Conservation (phyloP, 2,329 filamentous ascomycete species). For the Sporothrix variecibatus region DNA sequence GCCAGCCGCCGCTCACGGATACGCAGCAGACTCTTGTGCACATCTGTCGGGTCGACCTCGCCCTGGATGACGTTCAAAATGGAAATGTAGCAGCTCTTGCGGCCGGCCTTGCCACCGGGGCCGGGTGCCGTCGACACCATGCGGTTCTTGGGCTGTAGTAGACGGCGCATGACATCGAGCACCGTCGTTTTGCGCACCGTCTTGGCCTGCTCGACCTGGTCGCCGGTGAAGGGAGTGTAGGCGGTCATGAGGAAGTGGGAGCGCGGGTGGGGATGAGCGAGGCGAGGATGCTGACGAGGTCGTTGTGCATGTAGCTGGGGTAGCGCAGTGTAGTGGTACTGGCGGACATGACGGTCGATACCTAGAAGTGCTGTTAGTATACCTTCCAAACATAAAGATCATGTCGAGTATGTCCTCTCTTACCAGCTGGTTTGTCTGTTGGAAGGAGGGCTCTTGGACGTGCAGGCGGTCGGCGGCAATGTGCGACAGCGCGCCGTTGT, state of each 20-base stretch:
- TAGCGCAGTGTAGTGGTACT: slow-evolving; percentile 96
- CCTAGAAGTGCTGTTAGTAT: slow-evolving; percentile 43
- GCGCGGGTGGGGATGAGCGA: slow-evolving; percentile 94
- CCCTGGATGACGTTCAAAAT: slow-evolving; percentile 99
- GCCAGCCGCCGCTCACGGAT: slow-evolving; percentile 93
- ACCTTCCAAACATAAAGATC: neutral
- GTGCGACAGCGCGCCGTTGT: slow-evolving; percentile 89
- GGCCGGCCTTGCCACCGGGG: slow-evolving; percentile 43
- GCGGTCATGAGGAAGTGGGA: slow-evolving; percentile 99
- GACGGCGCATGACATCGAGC: slow-evolving; percentile 91
- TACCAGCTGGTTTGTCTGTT: slow-evolving; percentile 95
- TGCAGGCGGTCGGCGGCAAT: slow-evolving; percentile 95
- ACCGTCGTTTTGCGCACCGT: slow-evolving; percentile 98
- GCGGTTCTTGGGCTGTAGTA: slow-evolving; percentile 96
- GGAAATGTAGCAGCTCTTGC: slow-evolving; percentile 98
- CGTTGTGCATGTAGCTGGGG: slow-evolving; percentile 99
- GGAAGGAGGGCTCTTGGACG: slow-evolving; percentile 91
- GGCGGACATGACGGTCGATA: slow-evolving; percentile 97
- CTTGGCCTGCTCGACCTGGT: slow-evolving; percentile 95
- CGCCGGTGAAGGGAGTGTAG: slow-evolving; percentile 95
- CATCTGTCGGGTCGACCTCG: slow-evolving; percentile 95
- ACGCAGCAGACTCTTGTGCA: slow-evolving; percentile 95
- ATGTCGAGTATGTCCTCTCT: neutral
- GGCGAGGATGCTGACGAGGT: slow-evolving; percentile 93
- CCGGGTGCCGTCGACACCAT: slow-evolving; percentile 96